These are phyloP conservation scores for Epithemia pelagica DNA, from an alignment of 108 stramenopile species.

Conservation along the genomic window DNA sequence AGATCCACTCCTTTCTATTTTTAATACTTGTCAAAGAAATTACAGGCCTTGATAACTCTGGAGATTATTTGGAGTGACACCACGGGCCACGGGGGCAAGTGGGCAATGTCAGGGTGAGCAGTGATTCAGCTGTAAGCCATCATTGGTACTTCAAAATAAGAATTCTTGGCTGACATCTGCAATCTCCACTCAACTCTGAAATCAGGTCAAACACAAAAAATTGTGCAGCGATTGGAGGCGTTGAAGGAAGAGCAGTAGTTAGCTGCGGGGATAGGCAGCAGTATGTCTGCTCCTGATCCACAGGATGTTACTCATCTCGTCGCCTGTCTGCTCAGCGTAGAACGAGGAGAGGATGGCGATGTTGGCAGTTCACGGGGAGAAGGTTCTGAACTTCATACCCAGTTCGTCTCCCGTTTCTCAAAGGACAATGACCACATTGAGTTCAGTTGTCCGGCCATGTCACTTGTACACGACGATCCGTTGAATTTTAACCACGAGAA, in stretches of 20 bases:
- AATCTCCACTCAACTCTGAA: too few species aligned
- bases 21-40: too few species aligned
- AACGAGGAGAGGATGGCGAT: neutral
- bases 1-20: too few species aligned
- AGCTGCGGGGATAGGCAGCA: neutral
- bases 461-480: conserved; percentile 1
- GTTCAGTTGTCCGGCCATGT: neutral
- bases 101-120: neutral
- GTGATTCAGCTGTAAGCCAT: neutral
- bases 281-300: neutral
- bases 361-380: neutral
- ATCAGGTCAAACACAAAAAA: neutral
- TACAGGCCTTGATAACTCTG: too few species aligned
- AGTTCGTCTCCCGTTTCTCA: neutral
- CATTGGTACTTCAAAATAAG: neutral
- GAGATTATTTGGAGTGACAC: too few species aligned
- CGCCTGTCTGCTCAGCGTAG: neutral
- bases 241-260: too few species aligned
- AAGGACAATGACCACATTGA: neutral
- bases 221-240: too few species aligned
- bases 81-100: too few species aligned
- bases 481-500: neutral
- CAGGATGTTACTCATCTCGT: neutral
- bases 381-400: neutral
- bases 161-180: neutral